These are phyloP conservation scores for Pterocarpus macrocarpus DNA, from an alignment of 306 rosid species.

Conservation along the genomic window DNA sequence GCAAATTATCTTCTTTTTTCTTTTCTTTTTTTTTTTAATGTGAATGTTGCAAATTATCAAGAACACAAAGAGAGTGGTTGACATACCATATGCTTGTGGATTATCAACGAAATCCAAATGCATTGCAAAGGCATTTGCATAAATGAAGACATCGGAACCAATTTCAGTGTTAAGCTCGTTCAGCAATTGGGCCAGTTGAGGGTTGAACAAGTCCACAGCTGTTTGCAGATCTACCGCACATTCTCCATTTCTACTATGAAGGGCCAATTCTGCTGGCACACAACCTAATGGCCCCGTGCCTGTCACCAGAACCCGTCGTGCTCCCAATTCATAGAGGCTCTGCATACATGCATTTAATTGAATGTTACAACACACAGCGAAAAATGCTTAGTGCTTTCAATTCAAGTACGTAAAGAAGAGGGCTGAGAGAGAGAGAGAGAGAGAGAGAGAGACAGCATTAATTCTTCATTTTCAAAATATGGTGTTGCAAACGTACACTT, in stretches of 20 bases:
- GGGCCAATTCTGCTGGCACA: conserved; percentile 73
- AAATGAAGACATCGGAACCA: conserved; percentile 55
- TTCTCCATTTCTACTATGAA: conserved; percentile 59
- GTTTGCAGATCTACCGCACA: conserved; percentile 57
- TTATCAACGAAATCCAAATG: conserved; percentile 60
- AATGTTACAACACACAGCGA: conserved; percentile 1
- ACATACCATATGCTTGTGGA: conserved; percentile 65
- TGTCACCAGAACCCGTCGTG: conserved; percentile 65
- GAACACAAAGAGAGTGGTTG: too few species aligned
- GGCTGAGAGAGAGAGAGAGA: too few species aligned
- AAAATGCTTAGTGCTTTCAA: background rate
- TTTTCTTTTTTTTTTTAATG: too few species aligned
- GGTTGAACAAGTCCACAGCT: conserved; percentile 67
- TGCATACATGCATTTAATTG: conserved; percentile 20
- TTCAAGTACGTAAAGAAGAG: background rate
- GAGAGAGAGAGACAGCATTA: background rate
- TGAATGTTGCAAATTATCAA: too few species aligned
- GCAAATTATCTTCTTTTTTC: too few species aligned
- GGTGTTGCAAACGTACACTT: background rate
- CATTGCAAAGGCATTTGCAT: conserved; percentile 60
- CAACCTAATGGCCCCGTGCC: conserved; percentile 79
- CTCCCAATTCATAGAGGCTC: conserved; percentile 70
- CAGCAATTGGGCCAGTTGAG: conserved; percentile 59
- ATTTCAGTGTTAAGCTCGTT: conserved; percentile 53
- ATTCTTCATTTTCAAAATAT: background rate